phyloP scores from a whole-genome alignment of 306 rosid species.

The Castanospermum australe region DNA sequence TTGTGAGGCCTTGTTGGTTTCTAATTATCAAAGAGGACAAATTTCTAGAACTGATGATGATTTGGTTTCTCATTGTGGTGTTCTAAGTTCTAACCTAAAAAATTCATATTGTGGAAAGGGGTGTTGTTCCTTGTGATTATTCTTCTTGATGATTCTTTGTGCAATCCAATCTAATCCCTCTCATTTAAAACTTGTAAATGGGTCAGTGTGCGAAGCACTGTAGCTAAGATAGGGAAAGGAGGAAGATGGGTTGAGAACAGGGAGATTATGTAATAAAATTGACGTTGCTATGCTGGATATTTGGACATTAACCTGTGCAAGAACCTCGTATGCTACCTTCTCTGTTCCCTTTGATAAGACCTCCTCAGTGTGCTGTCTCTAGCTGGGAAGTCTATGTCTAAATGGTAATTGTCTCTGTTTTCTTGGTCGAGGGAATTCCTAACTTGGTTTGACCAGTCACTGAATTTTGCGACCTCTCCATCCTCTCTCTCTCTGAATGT shows the following conservation, averaged over 20 bases:
- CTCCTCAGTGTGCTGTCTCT: not conserved
- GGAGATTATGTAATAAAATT: not conserved
- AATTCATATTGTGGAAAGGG: not conserved
- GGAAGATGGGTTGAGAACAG: not conserved
- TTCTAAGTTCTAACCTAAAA: not conserved
- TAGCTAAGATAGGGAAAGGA: not conserved
- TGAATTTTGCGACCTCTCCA: not conserved
- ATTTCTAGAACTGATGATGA: conserved; percentile 28
- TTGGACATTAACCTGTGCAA: not conserved
- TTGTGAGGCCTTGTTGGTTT: conserved; percentile 27
- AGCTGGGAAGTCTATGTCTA: not conserved
- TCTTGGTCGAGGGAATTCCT: not conserved
- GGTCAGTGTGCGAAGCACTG: not conserved
- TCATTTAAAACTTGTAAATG: not conserved
- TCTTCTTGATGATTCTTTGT: not conserved
- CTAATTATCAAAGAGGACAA: conserved; percentile 28
- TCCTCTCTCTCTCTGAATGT: not conserved
- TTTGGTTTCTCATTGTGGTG: not conserved
- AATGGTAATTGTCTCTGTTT: not conserved
- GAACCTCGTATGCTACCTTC: not conserved
- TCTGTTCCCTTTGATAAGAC: not conserved
- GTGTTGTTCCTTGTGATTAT: not conserved
- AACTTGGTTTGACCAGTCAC: not conserved
- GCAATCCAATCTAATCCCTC: not conserved
- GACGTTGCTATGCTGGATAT: not conserved